Evolutionary conservation across 305 asterid species (phyloP).

Genomic region (Caryopteris hybrid): DNA sequence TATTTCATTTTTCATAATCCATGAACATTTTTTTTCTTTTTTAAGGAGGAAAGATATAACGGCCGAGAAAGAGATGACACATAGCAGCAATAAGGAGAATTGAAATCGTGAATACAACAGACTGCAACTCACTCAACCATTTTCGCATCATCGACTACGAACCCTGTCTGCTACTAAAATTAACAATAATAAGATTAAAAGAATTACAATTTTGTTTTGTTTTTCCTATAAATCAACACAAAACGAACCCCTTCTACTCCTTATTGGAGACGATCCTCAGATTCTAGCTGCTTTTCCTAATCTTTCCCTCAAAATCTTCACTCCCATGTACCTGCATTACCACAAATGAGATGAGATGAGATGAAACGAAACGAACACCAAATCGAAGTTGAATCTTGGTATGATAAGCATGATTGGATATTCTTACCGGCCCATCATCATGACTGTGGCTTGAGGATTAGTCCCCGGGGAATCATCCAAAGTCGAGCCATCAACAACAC

Average conservation of each 20-base stretch:
- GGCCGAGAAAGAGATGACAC: not conserved
- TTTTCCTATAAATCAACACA: conserved; percentile 10
- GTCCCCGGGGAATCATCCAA: conserved; percentile 84
- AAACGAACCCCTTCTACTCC: conserved; percentile 18
- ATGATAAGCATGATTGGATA: not conserved
- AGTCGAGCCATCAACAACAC: conserved; percentile 82
- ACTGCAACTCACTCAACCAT: not conserved
- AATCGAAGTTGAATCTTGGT: too few relatives aligned
- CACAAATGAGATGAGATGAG: too few relatives aligned
- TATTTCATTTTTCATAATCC: too few relatives aligned
- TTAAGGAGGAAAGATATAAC: too few relatives aligned
- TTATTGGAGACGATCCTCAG: conserved; percentile 17
- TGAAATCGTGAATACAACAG: conserved; percentile 9
- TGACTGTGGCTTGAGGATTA: conserved; percentile 92
- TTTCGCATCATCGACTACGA: conserved; percentile 14
- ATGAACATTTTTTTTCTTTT: too few relatives aligned
- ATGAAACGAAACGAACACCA: too few relatives aligned
- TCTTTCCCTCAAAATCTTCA: conserved; percentile 80
- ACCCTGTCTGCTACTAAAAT: conserved; percentile 6
- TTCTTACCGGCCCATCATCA: conserved; percentile 94
- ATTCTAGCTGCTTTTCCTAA: conserved; percentile 55
- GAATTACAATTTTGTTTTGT: conserved; percentile 20
- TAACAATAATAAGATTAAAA: conserved; percentile 23
- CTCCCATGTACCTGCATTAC: conserved; percentile 81
- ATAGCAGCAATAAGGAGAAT: conserved; percentile 18